These are phyloP conservation scores for Bauhinia variegata DNA, from an alignment of 306 rosid genomes.

Conservation along the genomic window DNA sequence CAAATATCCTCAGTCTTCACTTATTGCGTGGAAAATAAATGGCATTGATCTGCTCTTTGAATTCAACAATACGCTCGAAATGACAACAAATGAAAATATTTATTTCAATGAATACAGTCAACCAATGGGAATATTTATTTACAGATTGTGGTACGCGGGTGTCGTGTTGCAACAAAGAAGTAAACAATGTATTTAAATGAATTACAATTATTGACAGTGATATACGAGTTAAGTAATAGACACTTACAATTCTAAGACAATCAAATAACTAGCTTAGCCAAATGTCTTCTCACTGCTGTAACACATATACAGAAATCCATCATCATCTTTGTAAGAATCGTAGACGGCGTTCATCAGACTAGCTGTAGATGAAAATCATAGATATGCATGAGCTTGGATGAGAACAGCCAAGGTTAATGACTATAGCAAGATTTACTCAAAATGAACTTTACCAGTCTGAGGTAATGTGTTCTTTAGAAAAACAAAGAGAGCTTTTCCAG, in stretches of 20 bases:
- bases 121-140: background rate
- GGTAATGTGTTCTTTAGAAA: constrained; percentile 82
- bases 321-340: constrained; percentile 52
- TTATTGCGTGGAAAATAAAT: constrained; percentile 7
- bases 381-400: constrained; percentile 10
- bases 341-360: constrained; percentile 44
- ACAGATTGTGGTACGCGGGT: background rate
- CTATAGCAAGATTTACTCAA: constrained; percentile 9
- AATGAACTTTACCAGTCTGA: constrained; percentile 63
- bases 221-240: constrained; percentile 5
- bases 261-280: constrained; percentile 37
- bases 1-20: constrained; percentile 13
- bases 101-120: too few relatives aligned
- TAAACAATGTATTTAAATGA: constrained; percentile 29
- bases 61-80: constrained; percentile 29
- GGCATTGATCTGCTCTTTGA: constrained; percentile 4
- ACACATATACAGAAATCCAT: constrained; percentile 62
- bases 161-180: constrained; percentile 10
- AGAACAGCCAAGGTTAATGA: constrained; percentile 1
- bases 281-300: constrained; percentile 67
- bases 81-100: constrained; percentile 19
- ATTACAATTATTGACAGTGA: constrained; percentile 29
- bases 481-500: constrained; percentile 83
- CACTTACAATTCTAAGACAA: background rate
- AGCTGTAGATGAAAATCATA: constrained; percentile 39